These are phyloP conservation scores for Coemansia sp. DNA, from an alignment of 192 early-diverging fungal species.

Conservation along the genomic window DNA sequence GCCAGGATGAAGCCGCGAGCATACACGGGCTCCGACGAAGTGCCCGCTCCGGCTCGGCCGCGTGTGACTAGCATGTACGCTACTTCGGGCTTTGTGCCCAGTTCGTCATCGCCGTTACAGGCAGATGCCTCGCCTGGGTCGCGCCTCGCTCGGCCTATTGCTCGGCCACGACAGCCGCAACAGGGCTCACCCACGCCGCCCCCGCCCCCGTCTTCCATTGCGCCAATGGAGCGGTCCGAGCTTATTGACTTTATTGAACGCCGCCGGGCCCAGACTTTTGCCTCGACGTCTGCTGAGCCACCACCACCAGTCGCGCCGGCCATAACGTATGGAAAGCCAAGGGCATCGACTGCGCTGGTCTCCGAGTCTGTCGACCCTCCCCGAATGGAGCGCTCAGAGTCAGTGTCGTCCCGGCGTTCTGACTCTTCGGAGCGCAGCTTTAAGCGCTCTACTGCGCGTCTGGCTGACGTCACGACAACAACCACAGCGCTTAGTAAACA, in stretches of 20 bases:
- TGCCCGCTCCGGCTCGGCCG: constrained; percentile 5
- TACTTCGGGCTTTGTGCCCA: constrained; percentile 10
- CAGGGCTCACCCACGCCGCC: constrained; percentile 14
- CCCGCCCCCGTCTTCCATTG: constrained; percentile 2
- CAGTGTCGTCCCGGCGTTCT: constrained; percentile 23
- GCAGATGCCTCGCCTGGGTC: constrained; percentile 2
- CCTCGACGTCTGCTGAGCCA: background rate
- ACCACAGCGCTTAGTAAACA: background rate
- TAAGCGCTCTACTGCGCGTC: constrained; percentile 46
- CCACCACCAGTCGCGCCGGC: background rate
- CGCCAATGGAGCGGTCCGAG: constrained; percentile 24
- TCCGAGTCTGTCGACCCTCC: background rate
- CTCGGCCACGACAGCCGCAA: constrained; percentile 11
- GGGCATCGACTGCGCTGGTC: constrained; percentile 1
- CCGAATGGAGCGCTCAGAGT: constrained; percentile 9
- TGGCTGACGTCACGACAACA: constrained; percentile 29
- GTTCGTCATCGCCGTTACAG: constrained; percentile 1
- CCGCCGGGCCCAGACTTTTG: constrained; percentile 20
- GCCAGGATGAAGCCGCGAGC: constrained; percentile 37
- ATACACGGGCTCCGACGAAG: constrained; percentile 22
- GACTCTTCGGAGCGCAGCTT: constrained; percentile 47
- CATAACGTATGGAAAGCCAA: constrained; percentile 3
- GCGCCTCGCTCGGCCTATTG: constrained; percentile 11
- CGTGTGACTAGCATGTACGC: constrained; percentile 44
- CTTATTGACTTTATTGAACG: constrained; percentile 53